phyloP scores from a whole-genome alignment of 2,329 filamentous ascomycete genomes.

The Venturia oleaginea region DNA sequence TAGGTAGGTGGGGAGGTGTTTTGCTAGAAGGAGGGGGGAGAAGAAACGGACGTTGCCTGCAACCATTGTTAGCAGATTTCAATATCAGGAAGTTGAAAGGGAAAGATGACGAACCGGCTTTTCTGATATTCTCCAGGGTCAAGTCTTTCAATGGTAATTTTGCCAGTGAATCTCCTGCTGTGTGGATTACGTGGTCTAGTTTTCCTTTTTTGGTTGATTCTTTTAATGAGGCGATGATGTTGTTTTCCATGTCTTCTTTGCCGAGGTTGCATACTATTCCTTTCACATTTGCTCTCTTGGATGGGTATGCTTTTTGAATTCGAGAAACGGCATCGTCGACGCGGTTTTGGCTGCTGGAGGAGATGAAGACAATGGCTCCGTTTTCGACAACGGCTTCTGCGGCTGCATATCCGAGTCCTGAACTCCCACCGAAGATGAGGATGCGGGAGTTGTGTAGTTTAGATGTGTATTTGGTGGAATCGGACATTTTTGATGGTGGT shows the following conservation, averaged over 20 bases:
- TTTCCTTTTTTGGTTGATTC: slow-evolving; percentile 20
- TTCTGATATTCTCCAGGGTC: slow-evolving; percentile 21
- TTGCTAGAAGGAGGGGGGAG: slow-evolving; percentile 43
- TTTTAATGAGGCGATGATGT: slow-evolving; percentile 39
- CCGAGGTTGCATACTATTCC: slow-evolving; percentile 43
- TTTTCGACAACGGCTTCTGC: slow-evolving; percentile 49
- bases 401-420: slow-evolving; percentile 53
- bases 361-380: slow-evolving; percentile 46
- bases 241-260: slow-evolving; percentile 37
- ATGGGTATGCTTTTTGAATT: slow-evolving; percentile 37
- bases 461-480: slow-evolving; percentile 37
- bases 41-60: slow-evolving; percentile 39
- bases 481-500: slow-evolving; percentile 23
- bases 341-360: slow-evolving; percentile 46
- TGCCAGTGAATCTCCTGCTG: slow-evolving; percentile 42
- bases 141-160: slow-evolving; percentile 33
- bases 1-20: slow-evolving; percentile 36
- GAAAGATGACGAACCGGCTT: slow-evolving; percentile 21
- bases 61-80: too few species aligned
- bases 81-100: background rate
- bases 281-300: slow-evolving; percentile 25
- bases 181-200: slow-evolving; percentile 50
- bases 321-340: slow-evolving; percentile 38
- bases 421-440: slow-evolving; percentile 55
- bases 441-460: slow-evolving; percentile 40